Evolutionary conservation across 2,329 filamentous ascomycete genomes (phyloP).

Genomic region (Blastomyces emzantsi): DNA sequence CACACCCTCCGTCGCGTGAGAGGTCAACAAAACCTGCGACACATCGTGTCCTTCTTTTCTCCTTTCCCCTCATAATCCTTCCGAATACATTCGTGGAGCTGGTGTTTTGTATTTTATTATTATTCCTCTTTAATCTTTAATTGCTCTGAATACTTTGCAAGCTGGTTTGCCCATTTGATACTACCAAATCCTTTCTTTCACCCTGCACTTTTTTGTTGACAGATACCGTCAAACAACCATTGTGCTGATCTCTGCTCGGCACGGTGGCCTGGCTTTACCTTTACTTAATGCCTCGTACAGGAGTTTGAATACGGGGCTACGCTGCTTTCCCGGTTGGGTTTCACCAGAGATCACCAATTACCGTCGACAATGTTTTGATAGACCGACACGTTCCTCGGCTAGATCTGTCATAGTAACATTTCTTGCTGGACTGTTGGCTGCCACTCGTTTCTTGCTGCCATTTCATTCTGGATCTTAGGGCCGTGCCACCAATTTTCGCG

Average conservation of each 20-base stretch:
- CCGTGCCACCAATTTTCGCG: background rate
- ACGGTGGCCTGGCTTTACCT: background rate
- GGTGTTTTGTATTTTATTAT: background rate
- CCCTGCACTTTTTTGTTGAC: background rate
- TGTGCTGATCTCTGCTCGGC: background rate
- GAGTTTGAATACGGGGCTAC: background rate
- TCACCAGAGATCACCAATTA: background rate
- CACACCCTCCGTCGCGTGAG: background rate
- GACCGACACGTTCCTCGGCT: background rate
- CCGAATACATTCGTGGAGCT: background rate
- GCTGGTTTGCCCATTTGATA: background rate
- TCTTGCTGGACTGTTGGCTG: background rate
- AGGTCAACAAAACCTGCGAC: constrained; percentile 1
- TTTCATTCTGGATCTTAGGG: background rate
- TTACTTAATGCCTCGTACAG: background rate
- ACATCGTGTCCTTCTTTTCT: constrained; percentile 3
- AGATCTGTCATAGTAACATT: background rate
- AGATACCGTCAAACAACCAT: background rate
- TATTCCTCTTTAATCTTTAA: too few species aligned
- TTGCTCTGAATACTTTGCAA: background rate
- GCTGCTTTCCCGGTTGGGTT: background rate
- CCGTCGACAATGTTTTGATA: background rate
- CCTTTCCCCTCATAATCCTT: background rate
- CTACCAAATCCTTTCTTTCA: background rate
- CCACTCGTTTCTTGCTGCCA: background rate